Base-by-base conservation (phyloP, 352 stramenopile species). In the Phytopythium delawarense region DNA sequence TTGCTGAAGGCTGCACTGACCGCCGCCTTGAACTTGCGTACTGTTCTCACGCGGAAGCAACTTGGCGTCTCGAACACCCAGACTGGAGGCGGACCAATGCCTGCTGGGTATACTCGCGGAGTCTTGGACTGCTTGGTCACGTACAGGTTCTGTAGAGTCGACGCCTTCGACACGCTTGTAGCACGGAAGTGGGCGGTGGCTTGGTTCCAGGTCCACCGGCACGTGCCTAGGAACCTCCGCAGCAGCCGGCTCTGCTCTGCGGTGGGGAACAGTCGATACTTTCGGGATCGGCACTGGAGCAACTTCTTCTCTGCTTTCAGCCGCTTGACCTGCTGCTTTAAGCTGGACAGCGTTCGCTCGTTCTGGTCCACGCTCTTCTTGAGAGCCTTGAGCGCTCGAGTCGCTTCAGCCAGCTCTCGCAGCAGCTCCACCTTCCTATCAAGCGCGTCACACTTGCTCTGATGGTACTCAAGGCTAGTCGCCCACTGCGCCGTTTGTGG, bases 111-210 rank as follows among this genome's bases (percentile, higher is more conserved):
- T 9, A 18, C 12, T 11, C 23, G 48, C 3, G 20, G 4, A 7
- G 37, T 57, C 18, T 20, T 42, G 28, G 12, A 16, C 12, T 13
- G 7, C 11, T 55, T 13, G 4, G 48, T 55, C 23, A 57, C 50
- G 28, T 28, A 57, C 28, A 57, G 15, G 2, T 44, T 4, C 20
- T 4, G 28, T 8, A 57, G 30, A 42, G 11, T 7, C 5, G 6
- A 25, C 2, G 50, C 23, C 13, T 44, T 42, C 28, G 8, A 25
- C 3, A 44, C 50, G 9, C 20, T 25, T 5, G 50, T 57, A 4
- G 6, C 12, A 2, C 50, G 50, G 20, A 25, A 21, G 28, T 57
- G 28, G 20, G 18, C 30, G 37, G 57, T 55, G 69, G 1, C 67
- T 13, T 25, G 25, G 50, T 44, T 57, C 25, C n/a, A 42, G 2